Evolutionary conservation across 73 alveolate genomes (phyloP).

Genomic region (Symbiodinium natans): DNA sequence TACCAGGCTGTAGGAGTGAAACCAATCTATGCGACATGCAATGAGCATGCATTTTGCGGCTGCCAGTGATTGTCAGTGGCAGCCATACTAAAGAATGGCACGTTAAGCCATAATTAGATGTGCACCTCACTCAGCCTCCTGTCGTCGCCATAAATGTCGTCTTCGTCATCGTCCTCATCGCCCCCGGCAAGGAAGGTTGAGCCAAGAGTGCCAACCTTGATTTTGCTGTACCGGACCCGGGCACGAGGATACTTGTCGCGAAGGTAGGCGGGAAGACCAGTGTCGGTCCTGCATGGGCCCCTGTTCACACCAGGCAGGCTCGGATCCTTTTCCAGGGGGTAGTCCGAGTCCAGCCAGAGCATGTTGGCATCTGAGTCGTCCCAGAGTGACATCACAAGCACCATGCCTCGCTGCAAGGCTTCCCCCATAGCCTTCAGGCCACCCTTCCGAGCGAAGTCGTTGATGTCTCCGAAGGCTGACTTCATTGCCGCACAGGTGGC

Average conservation of each 20-base stretch:
- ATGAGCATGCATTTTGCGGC: no score
- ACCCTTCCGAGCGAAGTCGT: conserved; percentile 94
- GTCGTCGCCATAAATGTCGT: conserved; percentile 44
- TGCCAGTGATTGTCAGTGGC: not conserved
- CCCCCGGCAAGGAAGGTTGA: conserved; percentile 3
- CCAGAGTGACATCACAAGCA: conserved; percentile 95
- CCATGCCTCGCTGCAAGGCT: conserved; percentile 94
- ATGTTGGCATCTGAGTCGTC: conserved; percentile 94
- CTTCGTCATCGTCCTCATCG: not conserved
- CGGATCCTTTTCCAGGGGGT: conserved; percentile 79
- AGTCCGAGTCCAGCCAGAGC: conserved; percentile 94
- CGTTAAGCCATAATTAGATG: not conserved
- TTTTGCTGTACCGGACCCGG: conserved; percentile 83
- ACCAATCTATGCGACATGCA: no score
- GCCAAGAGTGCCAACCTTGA: conserved; percentile 73
- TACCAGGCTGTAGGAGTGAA: no score
- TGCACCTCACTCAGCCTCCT: conserved; percentile 3
- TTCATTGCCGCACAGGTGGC: conserved; percentile 32
- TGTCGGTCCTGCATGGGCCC: conserved; percentile 92
- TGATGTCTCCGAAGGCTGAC: conserved; percentile 84
- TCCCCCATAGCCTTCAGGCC: conserved; percentile 95
- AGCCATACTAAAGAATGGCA: not conserved
- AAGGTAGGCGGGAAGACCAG: conserved; percentile 91
- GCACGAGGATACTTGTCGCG: conserved; percentile 73
- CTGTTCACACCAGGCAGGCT: conserved; percentile 91